Conservation (phyloP, 305 asterid species). For the Fraxinus velutina region DNA sequence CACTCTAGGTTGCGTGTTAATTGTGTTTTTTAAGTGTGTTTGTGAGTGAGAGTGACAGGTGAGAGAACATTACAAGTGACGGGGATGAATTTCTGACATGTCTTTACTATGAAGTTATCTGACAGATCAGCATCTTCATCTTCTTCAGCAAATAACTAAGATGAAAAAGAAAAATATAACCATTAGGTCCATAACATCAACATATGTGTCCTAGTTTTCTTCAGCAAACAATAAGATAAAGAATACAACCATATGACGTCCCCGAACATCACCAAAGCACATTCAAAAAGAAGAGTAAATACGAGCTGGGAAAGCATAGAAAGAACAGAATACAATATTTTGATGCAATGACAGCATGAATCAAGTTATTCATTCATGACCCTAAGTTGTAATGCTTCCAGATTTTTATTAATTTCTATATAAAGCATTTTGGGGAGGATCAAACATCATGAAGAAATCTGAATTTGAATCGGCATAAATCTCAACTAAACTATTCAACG, state of each 20-base stretch:
- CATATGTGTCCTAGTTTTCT: slow-evolving; percentile 16
- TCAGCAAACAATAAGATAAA: slow-evolving; percentile 52
- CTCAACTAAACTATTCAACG: not conserved
- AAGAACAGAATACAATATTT: slow-evolving; percentile 1
- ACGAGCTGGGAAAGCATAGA: not conserved
- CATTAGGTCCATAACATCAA: not conserved
- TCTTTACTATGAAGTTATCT: slow-evolving; percentile 88
- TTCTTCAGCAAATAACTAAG: slow-evolving; percentile 67
- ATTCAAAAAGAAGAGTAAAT: slow-evolving; percentile 2
- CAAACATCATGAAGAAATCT: not conserved
- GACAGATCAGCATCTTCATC: slow-evolving; percentile 84
- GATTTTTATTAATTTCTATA: not conserved
- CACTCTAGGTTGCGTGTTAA: slow-evolving; percentile 6
- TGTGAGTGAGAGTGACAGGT: not conserved
- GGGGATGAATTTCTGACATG: slow-evolving; percentile 93
- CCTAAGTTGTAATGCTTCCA: not conserved
- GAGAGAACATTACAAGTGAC: slow-evolving; percentile 67
- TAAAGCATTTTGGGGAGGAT: slow-evolving; percentile 8
- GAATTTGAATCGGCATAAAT: not conserved
- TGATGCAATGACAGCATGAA: not conserved
- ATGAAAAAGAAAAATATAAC: not conserved
- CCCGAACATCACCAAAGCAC: slow-evolving; percentile 1
- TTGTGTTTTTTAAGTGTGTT: not conserved
- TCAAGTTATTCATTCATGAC: not conserved
- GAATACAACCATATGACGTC: not conserved